Base-by-base conservation (phyloP, 805 yeast species). In the Ogataea sp. region DNA sequence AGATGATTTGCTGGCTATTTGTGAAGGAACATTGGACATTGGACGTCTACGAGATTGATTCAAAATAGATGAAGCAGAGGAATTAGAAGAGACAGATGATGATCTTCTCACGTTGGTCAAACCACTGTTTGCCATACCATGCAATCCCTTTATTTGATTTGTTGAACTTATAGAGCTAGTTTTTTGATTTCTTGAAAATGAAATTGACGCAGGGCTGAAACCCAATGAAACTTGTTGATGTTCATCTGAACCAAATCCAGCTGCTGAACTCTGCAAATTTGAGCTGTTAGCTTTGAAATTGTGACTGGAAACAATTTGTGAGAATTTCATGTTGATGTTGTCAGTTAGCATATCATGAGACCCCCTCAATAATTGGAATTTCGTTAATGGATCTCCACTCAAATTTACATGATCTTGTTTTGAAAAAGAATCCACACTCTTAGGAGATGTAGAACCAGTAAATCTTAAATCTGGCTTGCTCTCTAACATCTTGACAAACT, bases 401-500 rank as follows among this genome's bases (percentile, higher is more conserved):
- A 24, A 26, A 18, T 13, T 30, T 15, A 17, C 13, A 7, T 6
- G 14, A 16, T 30, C 33, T 3, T 8, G 15, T 10, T 30, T 16
- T 18, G n/a, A n/a, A n/a, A 56, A 43, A 7, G 54, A 51, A 36
- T 56, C 59, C 14, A 54, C 50, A 4, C 53, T 37, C 5, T 51
- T 51, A 3, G 53, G 48, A 1, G 60, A 45, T 7, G 54, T 50
- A 2, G 60, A 49, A 7, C 58, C 43, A 15, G 17, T 14, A 31
- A 62, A 46, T 36, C 63, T 46, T 30, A 62, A 42, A 39, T 60
- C 64, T 1, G 67, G 67, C 37, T 57, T 62, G 8, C 61, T 52
- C 31, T 62, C 67, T 20, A 62, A 41, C 54, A 61, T 51, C 35
- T 50, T 59, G 45, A 62, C 51, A 41, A 62, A 61, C 17, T 50